A percentile compares a stretch with the other conserved stretches of the same genome.
Evolutionary conservation across 345 rosid species (phyloP).

Genomic region (Cardamine chenopodiifolia): DNA sequence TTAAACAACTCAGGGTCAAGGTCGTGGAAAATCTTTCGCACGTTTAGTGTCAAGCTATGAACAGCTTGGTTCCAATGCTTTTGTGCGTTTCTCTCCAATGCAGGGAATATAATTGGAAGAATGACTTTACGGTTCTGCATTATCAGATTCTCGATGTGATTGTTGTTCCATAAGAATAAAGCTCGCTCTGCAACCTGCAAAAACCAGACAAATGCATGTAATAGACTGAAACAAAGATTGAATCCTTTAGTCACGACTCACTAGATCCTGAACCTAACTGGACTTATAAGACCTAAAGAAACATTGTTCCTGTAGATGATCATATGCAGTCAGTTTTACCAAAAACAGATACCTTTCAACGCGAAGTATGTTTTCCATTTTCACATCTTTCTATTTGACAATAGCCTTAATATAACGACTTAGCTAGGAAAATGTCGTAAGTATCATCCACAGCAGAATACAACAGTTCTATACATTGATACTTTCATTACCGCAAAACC

Average conservation of each 20-base stretch:
- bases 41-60: constrained; percentile 67
- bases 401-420: neutral
- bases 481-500: neutral
- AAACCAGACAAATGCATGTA: constrained; percentile 19
- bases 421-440: neutral
- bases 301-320: neutral
- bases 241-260: constrained; percentile 7
- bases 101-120: constrained; percentile 67
- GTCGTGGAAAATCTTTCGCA: constrained; percentile 65
- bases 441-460: constrained; percentile 11
- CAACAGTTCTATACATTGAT: constrained; percentile 1
- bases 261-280: constrained; percentile 14
- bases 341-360: neutral
- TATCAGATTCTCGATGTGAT: constrained; percentile 70
- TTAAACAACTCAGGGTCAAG: constrained; percentile 66
- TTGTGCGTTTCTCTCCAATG: constrained; percentile 62
- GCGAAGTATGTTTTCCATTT: neutral
- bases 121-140: constrained; percentile 63
- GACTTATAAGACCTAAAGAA: neutral
- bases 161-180: constrained; percentile 72
- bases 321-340: constrained; percentile 4
- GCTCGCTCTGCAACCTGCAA: constrained; percentile 78
- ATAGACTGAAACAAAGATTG: constrained; percentile 18
- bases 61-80: constrained; percentile 79
- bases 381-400: neutral